Percentiles rank a stretch among this genome's conserved stretches.
Evolutionary conservation across 2,329 filamentous ascomycete species (phyloP).

Genomic region (Phialocephala subalpina): DNA sequence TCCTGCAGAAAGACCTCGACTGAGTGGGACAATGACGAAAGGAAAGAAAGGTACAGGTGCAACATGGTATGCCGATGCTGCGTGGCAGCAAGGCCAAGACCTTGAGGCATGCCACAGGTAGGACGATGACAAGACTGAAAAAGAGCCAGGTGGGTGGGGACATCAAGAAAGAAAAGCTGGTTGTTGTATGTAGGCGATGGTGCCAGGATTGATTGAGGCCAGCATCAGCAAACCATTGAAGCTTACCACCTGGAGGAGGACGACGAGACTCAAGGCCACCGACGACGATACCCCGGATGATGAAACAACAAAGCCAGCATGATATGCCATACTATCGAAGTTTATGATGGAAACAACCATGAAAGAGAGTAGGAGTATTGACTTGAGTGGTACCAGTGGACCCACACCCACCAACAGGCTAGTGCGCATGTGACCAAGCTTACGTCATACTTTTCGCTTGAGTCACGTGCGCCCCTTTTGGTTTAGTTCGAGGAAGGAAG

Average conservation of each 20-base stretch:
- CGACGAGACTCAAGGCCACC: background rate
- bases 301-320: background rate
- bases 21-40: too few species aligned
- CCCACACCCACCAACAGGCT: background rate
- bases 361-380: background rate
- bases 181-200: too few species aligned
- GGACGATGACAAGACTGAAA: too few species aligned
- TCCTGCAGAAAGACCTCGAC: too few species aligned
- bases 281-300: background rate
- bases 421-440: background rate
- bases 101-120: too few species aligned
- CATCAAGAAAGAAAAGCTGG: too few species aligned
- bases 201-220: too few species aligned
- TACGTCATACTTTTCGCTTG: background rate
- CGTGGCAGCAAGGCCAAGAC: too few species aligned
- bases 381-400: background rate
- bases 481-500: background rate
- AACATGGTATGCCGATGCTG: too few species aligned
- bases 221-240: background rate
- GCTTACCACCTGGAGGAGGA: background rate
- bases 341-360: too few species aligned
- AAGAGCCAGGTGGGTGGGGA: too few species aligned
- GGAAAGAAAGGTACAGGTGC: too few species aligned
- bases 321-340: background rate
- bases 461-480: background rate